phyloP scores from a whole-genome alignment of 208 protist species.

The Leishmania guyanensis region DNA sequence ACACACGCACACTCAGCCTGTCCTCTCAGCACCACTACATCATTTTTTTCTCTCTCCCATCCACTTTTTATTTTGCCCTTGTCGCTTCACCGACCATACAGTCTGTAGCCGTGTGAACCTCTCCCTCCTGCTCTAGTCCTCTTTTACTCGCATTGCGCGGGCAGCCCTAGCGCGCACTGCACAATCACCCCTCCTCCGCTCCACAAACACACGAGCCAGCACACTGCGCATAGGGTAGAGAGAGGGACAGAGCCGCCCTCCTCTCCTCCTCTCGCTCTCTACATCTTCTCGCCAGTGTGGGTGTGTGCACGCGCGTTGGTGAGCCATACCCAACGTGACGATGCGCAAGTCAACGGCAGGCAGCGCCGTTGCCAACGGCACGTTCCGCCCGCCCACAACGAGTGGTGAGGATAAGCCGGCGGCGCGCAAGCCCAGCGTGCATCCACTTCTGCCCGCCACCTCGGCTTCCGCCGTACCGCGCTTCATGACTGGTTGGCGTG shows the following conservation, averaged over 20 bases:
- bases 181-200: not conserved
- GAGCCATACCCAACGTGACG: not conserved
- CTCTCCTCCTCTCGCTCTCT: not conserved
- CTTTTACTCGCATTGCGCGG: not conserved
- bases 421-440: constrained; percentile 13
- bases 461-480: constrained; percentile 27
- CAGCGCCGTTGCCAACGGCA: constrained; percentile 26
- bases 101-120: not conserved
- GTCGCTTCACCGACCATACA: not conserved
- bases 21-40: not conserved
- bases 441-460: constrained; percentile 17
- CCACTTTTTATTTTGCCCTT: not conserved
- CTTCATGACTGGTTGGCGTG: constrained; percentile 24
- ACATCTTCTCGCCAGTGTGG: not conserved
- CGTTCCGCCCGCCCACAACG: constrained; percentile 42
- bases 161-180: not conserved
- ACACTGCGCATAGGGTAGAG: not conserved
- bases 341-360: constrained; percentile 30
- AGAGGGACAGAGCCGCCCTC: not conserved
- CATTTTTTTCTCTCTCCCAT: not conserved
- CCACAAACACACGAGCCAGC: not conserved
- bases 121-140: not conserved
- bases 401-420: constrained; percentile 11
- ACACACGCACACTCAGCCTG: not conserved
- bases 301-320: not conserved